Percentiles rank a stretch among this genome's conserved stretches.
These are phyloP conservation scores for Hippophae rhamnoides DNA, from an alignment of 306 rosid species.

Conservation along the genomic window DNA sequence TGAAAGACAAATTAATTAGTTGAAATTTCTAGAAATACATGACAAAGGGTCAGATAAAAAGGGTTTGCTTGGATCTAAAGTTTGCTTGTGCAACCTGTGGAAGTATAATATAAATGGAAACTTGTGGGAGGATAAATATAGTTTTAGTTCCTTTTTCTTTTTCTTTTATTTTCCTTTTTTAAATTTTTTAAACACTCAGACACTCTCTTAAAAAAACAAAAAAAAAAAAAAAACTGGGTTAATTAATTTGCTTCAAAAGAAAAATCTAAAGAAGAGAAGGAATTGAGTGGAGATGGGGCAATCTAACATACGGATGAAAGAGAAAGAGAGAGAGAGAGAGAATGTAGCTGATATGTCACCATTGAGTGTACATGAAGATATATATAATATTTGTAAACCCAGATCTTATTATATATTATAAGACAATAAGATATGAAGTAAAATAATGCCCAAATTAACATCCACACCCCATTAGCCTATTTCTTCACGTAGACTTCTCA, in stretches of 20 bases:
- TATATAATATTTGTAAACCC: not conserved
- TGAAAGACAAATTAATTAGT: slow-evolving; percentile 16
- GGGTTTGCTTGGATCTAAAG: slow-evolving; percentile 62
- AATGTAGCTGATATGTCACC: slow-evolving; percentile 61
- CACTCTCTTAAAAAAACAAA: not conserved
- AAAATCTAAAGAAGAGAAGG: slow-evolving; percentile 15
- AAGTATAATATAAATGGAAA: slow-evolving; percentile 20
- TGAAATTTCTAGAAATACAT: slow-evolving; percentile 26
- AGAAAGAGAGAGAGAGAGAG: slow-evolving; percentile 11
- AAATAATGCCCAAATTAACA: slow-evolving; percentile 10
- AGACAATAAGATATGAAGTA: not conserved
- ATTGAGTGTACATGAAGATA: slow-evolving; percentile 60
- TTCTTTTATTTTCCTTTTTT: slow-evolving; percentile 30
- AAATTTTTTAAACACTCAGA: slow-evolving; percentile 12
- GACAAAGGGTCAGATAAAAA: slow-evolving; percentile 9
- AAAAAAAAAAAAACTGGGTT: not conserved
- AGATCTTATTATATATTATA: not conserved
- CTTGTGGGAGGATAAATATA: slow-evolving; percentile 43
- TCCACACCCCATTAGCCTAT: slow-evolving; percentile 41
- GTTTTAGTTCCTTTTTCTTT: slow-evolving; percentile 27
- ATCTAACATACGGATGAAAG: slow-evolving; percentile 31
- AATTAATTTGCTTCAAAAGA: not conserved
- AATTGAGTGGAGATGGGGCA: slow-evolving; percentile 65
- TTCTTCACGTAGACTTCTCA: slow-evolving; percentile 62
- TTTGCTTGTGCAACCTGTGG: slow-evolving; percentile 26